A percentile compares a stretch with the other conserved stretches of the same genome.
Evolutionary conservation across 169 alveolate genomes (phyloP).

Genomic region (Plasmodium adleri): DNA sequence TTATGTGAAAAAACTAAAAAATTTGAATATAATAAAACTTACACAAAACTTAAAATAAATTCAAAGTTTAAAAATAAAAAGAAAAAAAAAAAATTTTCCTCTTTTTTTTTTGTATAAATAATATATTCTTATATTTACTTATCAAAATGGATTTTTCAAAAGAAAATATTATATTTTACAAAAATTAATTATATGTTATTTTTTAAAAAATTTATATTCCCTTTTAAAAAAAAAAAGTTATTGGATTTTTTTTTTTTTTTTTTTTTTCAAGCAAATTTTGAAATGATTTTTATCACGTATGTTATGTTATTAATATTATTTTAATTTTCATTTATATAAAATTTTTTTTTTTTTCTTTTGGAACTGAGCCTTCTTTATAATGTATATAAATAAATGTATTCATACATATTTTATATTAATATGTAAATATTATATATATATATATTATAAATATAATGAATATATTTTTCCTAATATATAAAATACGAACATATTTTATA

Average conservation of each 20-base stretch:
- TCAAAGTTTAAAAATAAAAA: not conserved
- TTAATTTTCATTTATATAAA: too few relatives aligned
- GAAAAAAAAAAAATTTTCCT: not conserved
- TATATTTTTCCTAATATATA: too few relatives aligned
- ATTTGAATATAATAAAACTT: not conserved
- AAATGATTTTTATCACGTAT: too few relatives aligned
- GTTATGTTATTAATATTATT: too few relatives aligned
- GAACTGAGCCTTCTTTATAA: too few relatives aligned
- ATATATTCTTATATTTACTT: not conserved
- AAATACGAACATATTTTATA: too few relatives aligned
- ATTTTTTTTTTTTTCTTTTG: too few relatives aligned
- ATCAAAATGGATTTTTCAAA: conserved; percentile 1
- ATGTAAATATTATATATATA: too few relatives aligned
- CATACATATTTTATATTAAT: too few relatives aligned
- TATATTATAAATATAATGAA: too few relatives aligned
- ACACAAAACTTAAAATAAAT: not conserved
- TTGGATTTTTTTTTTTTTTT: not conserved
- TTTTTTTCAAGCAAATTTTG: not conserved
- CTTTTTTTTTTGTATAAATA: too few relatives aligned
- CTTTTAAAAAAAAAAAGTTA: not conserved
- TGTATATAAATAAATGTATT: too few relatives aligned
- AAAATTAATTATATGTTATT: not conserved
- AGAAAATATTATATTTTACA: not conserved
- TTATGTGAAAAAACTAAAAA: conserved; percentile 7
- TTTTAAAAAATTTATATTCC: not conserved